These are phyloP conservation scores for Gossypium bickii DNA, from an alignment of 345 rosid species.

Conservation along the genomic window DNA sequence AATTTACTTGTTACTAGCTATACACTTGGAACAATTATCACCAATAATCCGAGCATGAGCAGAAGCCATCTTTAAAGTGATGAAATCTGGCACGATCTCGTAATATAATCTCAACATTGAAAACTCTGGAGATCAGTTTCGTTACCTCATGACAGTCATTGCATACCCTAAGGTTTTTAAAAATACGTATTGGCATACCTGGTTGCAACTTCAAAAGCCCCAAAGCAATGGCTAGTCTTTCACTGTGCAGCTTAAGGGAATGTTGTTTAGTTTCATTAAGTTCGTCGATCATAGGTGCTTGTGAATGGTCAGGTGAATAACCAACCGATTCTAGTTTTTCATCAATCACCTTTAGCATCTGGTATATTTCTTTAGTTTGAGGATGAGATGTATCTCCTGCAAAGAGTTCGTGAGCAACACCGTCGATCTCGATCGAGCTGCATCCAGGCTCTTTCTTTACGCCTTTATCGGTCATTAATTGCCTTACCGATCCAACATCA, in stretches of 20 bases:
- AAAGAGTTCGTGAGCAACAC: slow-evolving; percentile 64
- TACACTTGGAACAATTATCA: slow-evolving; percentile 20
- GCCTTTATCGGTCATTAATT: slow-evolving; percentile 64
- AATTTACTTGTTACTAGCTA: background rate
- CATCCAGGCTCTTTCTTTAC: slow-evolving; percentile 79
- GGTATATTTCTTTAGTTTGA: slow-evolving; percentile 49
- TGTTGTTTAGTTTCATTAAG: slow-evolving; percentile 35
- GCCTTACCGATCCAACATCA: slow-evolving; percentile 64
- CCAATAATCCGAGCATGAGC: slow-evolving; percentile 82
- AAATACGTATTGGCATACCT: slow-evolving; percentile 55
- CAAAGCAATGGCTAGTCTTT: slow-evolving; percentile 76
- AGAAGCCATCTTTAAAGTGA: slow-evolving; percentile 65
- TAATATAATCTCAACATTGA: slow-evolving; percentile 59
- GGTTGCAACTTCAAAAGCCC: slow-evolving; percentile 60
- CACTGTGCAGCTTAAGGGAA: slow-evolving; percentile 63
- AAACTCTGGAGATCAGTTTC: slow-evolving; percentile 56
- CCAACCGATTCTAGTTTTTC: slow-evolving; percentile 41
- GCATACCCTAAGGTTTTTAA: slow-evolving; percentile 79
- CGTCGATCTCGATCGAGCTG: slow-evolving; percentile 70
- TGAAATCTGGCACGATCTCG: slow-evolving; percentile 76
- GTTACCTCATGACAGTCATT: slow-evolving; percentile 69
- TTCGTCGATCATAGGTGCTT: slow-evolving; percentile 51
- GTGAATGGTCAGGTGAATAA: slow-evolving; percentile 49
- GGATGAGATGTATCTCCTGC: slow-evolving; percentile 85
- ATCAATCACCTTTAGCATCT: slow-evolving; percentile 48